A percentile compares a stretch with the other conserved stretches of the same genome.
phyloP scores from a whole-genome alignment of 495 filamentous ascomycete genomes.

The Neurospora sp. region DNA sequence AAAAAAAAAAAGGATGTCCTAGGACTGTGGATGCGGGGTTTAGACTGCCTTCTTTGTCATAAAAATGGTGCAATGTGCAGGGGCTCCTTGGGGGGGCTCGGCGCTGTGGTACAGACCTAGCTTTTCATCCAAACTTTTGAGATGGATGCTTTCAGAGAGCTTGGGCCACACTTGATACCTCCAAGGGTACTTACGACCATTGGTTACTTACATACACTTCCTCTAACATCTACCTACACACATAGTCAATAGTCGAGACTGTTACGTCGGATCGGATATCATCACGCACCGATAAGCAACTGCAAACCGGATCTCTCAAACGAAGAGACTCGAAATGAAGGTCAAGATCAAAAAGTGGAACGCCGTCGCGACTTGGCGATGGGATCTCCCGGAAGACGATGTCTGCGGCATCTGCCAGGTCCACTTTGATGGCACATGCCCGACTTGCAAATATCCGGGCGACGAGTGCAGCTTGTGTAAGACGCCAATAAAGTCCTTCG shows the following conservation, averaged over 20 bases:
- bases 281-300: neutral
- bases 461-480: slow-evolving; percentile 87
- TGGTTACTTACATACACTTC: neutral
- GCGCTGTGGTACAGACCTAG: neutral
- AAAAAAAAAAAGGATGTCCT: neutral
- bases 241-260: neutral
- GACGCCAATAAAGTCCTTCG: slow-evolving; percentile 20
- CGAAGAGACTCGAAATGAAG: slow-evolving; percentile 56
- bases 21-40: neutral
- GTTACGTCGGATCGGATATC: neutral
- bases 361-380: slow-evolving; percentile 90
- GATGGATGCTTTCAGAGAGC: neutral
- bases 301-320: neutral
- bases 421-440: slow-evolving; percentile 95
- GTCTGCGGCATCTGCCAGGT: slow-evolving; percentile 98
- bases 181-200: neutral
- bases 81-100: neutral
- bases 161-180: neutral
- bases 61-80: neutral
- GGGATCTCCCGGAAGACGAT: slow-evolving; percentile 96
- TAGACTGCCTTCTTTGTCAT: neutral
- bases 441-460: slow-evolving; percentile 94
- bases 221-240: neutral
- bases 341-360: slow-evolving; percentile 89
- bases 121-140: neutral